phyloP scores from a whole-genome alignment of 108 stramenopile genomes.

The Nitzschia putrida region DNA sequence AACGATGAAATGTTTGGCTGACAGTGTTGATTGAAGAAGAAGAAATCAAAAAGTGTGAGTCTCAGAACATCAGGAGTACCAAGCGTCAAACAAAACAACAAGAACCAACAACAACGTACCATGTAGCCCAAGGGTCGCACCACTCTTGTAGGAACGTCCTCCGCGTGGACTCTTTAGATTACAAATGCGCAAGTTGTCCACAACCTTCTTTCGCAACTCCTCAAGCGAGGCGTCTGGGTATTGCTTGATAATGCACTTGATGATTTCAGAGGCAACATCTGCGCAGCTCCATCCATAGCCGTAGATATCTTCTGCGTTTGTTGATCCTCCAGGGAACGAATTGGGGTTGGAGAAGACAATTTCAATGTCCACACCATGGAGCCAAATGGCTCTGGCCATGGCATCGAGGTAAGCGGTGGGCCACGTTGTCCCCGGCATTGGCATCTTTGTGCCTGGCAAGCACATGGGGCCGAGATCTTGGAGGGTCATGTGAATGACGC shows the following conservation, averaged over 20 bases:
- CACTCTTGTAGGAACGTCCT: conserved; percentile 37
- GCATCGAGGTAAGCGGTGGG: conserved; percentile 40
- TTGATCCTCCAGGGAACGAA: conserved; percentile 38
- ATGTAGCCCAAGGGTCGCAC: conserved; percentile 54
- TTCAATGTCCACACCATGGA: conserved; percentile 44
- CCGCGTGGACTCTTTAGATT: conserved; percentile 38
- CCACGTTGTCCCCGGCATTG: conserved; percentile 43
- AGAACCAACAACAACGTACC: conserved; percentile 12
- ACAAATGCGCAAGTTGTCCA: conserved; percentile 48
- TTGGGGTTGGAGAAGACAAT: conserved; percentile 48
- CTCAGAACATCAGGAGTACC: background rate
- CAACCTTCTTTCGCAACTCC: conserved; percentile 33
- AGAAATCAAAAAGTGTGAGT: background rate
- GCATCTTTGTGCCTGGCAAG: conserved; percentile 39
- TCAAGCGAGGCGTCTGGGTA: conserved; percentile 36
- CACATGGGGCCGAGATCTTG: conserved; percentile 54
- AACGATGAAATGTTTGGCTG: conserved; percentile 50
- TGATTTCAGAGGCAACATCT: conserved; percentile 59
- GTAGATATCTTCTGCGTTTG: conserved; percentile 51
- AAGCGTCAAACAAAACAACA: background rate
- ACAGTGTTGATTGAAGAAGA: too few relatives aligned
- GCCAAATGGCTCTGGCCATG: conserved; percentile 41
- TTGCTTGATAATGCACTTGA: conserved; percentile 34
- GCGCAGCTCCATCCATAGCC: conserved; percentile 70
- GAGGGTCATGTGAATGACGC: conserved; percentile 35